Conservation (phyloP, 225 moss, liverwort and hornwort genomes). For the Bryoerythrophyllum caledonicum region DNA sequence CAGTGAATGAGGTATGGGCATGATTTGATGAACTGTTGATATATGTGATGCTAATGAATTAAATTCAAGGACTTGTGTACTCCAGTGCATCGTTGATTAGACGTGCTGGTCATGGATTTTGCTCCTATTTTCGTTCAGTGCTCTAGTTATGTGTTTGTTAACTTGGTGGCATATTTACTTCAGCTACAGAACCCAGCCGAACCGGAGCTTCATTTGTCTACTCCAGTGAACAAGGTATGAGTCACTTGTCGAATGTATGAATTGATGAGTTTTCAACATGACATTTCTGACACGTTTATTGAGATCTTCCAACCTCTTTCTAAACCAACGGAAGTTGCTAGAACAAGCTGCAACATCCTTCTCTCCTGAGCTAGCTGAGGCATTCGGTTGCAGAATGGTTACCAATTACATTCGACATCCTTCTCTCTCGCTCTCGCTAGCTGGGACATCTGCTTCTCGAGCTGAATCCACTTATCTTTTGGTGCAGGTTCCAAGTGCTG, state of each 20-base stretch:
- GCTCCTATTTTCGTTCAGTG: neutral
- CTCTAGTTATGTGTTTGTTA: neutral
- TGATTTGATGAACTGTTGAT: too few species aligned
- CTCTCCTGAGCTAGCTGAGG: neutral
- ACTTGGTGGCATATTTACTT: neutral
- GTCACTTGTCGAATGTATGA: neutral
- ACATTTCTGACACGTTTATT: too few species aligned
- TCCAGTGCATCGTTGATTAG: too few species aligned
- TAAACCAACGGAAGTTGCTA: too few species aligned
- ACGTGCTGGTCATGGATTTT: too few species aligned
- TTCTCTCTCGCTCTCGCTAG: too few species aligned
- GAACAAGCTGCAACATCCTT: neutral
- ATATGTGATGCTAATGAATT: too few species aligned
- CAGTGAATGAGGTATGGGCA: conserved; percentile 9
- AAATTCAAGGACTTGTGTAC: too few species aligned
- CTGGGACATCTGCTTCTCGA: too few species aligned
- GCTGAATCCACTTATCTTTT: too few species aligned
- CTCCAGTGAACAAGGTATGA: conserved; percentile 10
- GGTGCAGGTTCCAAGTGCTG: too few species aligned
- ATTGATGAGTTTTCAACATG: neutral
- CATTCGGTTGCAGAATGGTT: neutral
- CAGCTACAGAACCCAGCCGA: neutral
- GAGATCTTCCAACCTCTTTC: too few species aligned
- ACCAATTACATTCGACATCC: neutral
- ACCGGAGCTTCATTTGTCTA: neutral